A percentile compares a stretch with the other conserved stretches of the same genome.
Evolutionary conservation across 306 rosid species (phyloP).

Genomic region (Rosa rugosa): DNA sequence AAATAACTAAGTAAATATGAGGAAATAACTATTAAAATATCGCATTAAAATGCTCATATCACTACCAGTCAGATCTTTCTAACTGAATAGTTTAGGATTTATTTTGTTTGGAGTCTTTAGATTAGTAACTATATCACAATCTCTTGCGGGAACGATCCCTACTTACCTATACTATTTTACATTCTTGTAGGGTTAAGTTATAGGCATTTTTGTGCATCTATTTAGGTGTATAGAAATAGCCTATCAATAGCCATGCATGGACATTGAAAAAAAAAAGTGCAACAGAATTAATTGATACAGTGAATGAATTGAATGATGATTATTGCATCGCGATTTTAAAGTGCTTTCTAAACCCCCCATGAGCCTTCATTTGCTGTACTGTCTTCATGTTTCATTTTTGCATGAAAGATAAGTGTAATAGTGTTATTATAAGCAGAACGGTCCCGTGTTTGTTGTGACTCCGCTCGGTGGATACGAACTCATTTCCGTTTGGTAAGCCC

Average conservation of each 20-base stretch:
- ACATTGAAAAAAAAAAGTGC: background rate
- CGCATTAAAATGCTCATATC: no score
- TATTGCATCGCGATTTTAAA: background rate
- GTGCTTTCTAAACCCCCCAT: background rate
- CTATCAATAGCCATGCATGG: background rate
- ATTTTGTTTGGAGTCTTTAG: no score
- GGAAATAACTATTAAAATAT: no score
- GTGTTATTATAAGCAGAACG: background rate
- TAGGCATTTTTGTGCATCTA: no score
- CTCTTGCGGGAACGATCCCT: no score
- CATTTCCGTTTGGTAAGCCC: conserved; percentile 31
- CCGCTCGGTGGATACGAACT: conserved; percentile 31
- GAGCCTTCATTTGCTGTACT: background rate
- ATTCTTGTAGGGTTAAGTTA: no score
- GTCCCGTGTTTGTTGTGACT: background rate
- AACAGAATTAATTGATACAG: background rate
- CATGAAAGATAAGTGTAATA: background rate
- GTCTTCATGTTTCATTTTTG: background rate
- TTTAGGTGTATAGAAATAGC: no score
- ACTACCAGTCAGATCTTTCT: no score
- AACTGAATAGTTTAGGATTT: no score
- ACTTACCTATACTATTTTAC: no score
- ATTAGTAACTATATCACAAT: no score
- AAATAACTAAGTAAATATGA: no score
- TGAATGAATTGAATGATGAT: background rate